Conservation (phyloP, 2,329 filamentous ascomycete species). For the Clarireedia sp. region DNA sequence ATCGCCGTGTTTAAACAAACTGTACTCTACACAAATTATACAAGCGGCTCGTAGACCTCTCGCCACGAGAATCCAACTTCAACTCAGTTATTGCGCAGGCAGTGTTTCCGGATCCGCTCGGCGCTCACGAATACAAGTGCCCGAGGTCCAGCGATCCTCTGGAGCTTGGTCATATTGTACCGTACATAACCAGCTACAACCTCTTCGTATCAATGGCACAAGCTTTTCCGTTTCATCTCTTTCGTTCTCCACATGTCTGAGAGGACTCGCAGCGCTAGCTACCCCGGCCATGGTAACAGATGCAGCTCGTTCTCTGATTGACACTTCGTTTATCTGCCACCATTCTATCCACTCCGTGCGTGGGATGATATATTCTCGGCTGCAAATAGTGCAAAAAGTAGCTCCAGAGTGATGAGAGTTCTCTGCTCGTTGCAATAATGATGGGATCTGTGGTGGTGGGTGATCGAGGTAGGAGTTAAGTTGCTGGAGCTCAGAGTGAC, state of each 20-base stretch:
- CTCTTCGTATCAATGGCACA: conserved; percentile 30
- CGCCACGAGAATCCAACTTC: neutral
- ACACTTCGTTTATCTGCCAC: conserved; percentile 36
- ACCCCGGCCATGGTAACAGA: neutral
- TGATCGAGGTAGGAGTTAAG: conserved; percentile 18
- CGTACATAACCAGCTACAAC: conserved; percentile 31
- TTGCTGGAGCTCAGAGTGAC: conserved; percentile 18
- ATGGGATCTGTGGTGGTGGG: conserved; percentile 18
- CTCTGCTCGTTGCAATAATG: conserved; percentile 25
- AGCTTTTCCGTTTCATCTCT: conserved; percentile 28
- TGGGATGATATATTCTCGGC: conserved; percentile 41
- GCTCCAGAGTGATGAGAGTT: conserved; percentile 41
- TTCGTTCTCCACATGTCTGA: conserved; percentile 22
- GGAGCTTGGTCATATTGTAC: conserved; percentile 7
- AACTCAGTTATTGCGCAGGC: neutral
- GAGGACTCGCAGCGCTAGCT: conserved; percentile 18
- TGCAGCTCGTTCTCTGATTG: conserved; percentile 6
- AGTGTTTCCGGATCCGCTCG: neutral
- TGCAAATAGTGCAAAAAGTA: conserved; percentile 44
- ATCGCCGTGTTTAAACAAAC: too few relatives aligned
- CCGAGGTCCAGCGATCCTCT: neutral
- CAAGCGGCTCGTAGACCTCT: neutral
- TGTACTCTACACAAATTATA: neutral
- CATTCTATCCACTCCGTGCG: conserved; percentile 56
- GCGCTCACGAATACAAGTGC: too few relatives aligned